Conservation (phyloP, 2,329 filamentous ascomycete species). For the Thelonectria rubi region DNA sequence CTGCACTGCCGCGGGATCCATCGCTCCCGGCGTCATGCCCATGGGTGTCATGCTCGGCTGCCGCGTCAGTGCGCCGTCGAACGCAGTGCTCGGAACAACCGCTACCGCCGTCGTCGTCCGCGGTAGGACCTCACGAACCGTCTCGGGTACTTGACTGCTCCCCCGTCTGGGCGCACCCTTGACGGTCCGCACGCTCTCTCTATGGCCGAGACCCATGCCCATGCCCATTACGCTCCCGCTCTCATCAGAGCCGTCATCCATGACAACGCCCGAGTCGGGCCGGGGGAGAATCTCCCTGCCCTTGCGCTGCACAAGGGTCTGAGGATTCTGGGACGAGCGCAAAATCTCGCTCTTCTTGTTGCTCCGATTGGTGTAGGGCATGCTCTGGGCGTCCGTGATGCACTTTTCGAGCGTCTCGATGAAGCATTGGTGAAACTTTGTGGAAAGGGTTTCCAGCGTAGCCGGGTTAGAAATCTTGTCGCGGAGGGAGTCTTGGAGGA, state of each 20-base stretch:
- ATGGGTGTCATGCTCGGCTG: constrained; percentile 36
- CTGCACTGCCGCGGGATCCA: constrained; percentile 39
- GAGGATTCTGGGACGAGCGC: constrained; percentile 28
- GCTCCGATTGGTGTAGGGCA: constrained; percentile 53
- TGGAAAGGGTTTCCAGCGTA: constrained; percentile 50
- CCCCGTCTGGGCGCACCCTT: constrained; percentile 30
- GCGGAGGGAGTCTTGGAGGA: constrained; percentile 46
- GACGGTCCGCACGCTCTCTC: constrained; percentile 47
- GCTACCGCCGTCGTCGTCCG: constrained; percentile 10
- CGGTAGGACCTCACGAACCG: constrained; percentile 32
- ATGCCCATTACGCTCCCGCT: constrained; percentile 44
- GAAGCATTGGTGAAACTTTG: constrained; percentile 53
- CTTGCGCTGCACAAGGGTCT: constrained; percentile 37
- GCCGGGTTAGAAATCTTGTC: constrained; percentile 51
- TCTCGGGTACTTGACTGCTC: constrained; percentile 41
- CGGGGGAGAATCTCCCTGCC: constrained; percentile 41
- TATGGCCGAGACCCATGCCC: constrained; percentile 36
- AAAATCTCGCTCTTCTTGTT: constrained; percentile 50
- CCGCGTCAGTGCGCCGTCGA: constrained; percentile 33
- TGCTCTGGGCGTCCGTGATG: constrained; percentile 46
- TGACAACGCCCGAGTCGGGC: constrained; percentile 51
- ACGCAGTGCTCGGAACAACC: constrained; percentile 14
- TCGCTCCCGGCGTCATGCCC: constrained; percentile 18
- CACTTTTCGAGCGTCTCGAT: constrained; percentile 51
- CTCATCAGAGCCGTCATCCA: constrained; percentile 52